Evolutionary conservation across 176 grass and related monocot genomes (phyloP).

Genomic region (Paspalum vaginatum): DNA sequence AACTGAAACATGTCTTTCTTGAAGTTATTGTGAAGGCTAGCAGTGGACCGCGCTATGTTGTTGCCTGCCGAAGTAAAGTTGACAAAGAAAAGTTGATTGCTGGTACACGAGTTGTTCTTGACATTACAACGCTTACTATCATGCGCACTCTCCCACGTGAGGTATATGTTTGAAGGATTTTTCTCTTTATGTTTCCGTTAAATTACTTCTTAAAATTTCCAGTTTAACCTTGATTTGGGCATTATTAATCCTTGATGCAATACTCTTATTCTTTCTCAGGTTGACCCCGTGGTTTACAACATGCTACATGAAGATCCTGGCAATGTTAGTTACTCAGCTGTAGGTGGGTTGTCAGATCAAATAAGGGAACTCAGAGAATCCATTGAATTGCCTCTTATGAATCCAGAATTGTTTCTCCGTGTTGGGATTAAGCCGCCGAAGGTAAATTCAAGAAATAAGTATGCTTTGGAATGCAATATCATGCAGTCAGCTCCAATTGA

Average conservation of each 20-base stretch:
- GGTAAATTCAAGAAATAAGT: constrained; percentile 50
- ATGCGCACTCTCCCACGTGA: constrained; percentile 91
- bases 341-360: constrained; percentile 91
- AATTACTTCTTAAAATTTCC: not conserved
- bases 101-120: constrained; percentile 91
- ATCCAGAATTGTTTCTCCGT: constrained; percentile 89
- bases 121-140: constrained; percentile 98
- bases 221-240: not conserved
- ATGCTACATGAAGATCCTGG: constrained; percentile 99
- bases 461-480: constrained; percentile 26
- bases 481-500: constrained; percentile 4
- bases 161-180: constrained; percentile 43
- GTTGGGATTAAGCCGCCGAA: constrained; percentile 95
- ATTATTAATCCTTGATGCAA: not conserved
- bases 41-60: constrained; percentile 92
- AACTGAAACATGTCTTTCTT: constrained; percentile 41
- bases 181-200: constrained; percentile 3
- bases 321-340: constrained; percentile 97
- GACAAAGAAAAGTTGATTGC: constrained; percentile 85
- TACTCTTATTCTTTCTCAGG: constrained; percentile 53
- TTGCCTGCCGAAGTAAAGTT: constrained; percentile 94
- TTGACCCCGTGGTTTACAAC: constrained; percentile 93
- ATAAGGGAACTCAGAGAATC: constrained; percentile 93
- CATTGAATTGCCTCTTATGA: constrained; percentile 97
- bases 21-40: constrained; percentile 95